Evolutionary conservation across 257 asterid species (phyloP).

Genomic region (Petunia axillaris): DNA sequence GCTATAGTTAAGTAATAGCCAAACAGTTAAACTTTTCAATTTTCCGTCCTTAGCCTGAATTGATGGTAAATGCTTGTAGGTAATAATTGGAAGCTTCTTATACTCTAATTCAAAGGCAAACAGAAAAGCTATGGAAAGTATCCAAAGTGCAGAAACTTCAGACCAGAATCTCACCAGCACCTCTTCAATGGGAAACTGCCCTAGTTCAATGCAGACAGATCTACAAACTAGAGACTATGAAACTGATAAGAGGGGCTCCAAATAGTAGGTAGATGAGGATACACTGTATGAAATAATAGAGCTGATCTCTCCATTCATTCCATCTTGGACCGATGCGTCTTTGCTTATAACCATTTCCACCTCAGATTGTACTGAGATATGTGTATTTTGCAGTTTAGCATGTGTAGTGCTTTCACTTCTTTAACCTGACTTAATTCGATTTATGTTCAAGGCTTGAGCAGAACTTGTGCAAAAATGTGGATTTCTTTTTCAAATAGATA

Average conservation of each 20-base stretch:
- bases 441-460: no score
- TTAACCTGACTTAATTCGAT: no score
- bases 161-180: slow-evolving; percentile 44
- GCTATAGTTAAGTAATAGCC: no score
- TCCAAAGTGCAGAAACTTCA: slow-evolving; percentile 35
- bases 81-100: slow-evolving; percentile 62
- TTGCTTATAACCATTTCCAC: no score
- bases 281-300: neutral
- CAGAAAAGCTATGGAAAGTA: slow-evolving; percentile 42
- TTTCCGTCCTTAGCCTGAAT: neutral
- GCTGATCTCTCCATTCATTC: no score
- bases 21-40: no score
- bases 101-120: slow-evolving; percentile 52
- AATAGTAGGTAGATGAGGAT: slow-evolving; percentile 30
- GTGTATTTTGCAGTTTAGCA: no score
- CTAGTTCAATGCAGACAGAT: slow-evolving; percentile 41
- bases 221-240: slow-evolving; percentile 37
- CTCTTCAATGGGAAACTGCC: slow-evolving; percentile 54
- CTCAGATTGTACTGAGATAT: no score
- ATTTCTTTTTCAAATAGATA: no score
- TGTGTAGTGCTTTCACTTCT: no score
- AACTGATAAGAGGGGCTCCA: slow-evolving; percentile 47
- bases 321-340: no score
- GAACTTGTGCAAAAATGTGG: no score
- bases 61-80: slow-evolving; percentile 38